Percentiles rank a stretch among this genome's conserved stretches.
phyloP scores from a whole-genome alignment of 495 filamentous ascomycete genomes.

The Amphirosellinia nigrospora region DNA sequence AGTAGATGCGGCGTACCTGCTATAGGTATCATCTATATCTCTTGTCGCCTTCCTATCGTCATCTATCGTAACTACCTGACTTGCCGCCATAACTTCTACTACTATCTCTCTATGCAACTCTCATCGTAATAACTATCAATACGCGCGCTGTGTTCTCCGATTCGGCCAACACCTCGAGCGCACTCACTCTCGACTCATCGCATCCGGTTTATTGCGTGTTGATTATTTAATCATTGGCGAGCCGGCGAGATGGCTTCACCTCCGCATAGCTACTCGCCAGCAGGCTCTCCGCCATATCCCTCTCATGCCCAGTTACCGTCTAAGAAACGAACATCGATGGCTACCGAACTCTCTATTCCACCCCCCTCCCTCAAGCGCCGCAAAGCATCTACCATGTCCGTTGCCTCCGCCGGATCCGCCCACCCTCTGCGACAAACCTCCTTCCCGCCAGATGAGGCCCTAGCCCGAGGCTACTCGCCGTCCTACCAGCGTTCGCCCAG shows the following conservation, averaged over 20 bases:
- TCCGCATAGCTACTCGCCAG: slow-evolving; percentile 52
- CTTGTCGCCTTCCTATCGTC: background rate
- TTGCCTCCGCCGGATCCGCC: slow-evolving; percentile 53
- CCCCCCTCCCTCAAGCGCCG: slow-evolving; percentile 63
- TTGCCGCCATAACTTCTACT: background rate
- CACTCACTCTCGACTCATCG: background rate
- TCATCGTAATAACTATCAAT: background rate
- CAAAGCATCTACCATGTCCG: slow-evolving; percentile 64
- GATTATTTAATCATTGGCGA: background rate
- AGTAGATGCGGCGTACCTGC: background rate
- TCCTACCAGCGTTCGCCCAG: slow-evolving; percentile 68
- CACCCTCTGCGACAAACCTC: slow-evolving; percentile 91
- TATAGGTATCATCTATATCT: background rate
- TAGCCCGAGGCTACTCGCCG: slow-evolving; percentile 46
- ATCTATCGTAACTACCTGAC: background rate
- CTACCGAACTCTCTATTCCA: slow-evolving; percentile 45
- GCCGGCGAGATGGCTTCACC: slow-evolving; percentile 65
- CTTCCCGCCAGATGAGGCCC: slow-evolving; percentile 69
- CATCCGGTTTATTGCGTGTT: background rate
- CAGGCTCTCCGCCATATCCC: slow-evolving; percentile 60
- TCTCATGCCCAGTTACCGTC: slow-evolving; percentile 56
- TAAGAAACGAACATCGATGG: slow-evolving; percentile 65
- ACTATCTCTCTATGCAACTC: background rate
- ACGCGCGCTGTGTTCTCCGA: background rate
- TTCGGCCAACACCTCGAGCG: background rate